phyloP scores from a whole-genome alignment of 768 basidiomycete genomes.

The Hypsizygus marmoreus region DNA sequence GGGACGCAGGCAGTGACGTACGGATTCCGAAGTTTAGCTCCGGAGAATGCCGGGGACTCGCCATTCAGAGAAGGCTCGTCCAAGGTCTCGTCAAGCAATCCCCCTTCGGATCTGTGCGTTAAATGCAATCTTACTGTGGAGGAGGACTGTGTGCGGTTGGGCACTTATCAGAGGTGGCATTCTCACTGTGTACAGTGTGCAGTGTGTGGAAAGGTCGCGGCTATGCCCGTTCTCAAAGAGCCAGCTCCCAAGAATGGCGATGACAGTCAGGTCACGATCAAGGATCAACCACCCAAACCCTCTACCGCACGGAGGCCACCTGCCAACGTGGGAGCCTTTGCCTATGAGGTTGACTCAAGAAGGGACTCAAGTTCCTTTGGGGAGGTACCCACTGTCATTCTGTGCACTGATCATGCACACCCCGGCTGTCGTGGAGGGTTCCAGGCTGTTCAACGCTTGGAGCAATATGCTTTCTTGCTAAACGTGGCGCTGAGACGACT shows the following conservation, averaged over 20 bases:
- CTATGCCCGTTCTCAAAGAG: constrained; percentile 60
- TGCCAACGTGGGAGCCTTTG: constrained; percentile 78
- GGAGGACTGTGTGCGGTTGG: constrained; percentile 94
- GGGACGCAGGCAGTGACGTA: constrained; percentile 90
- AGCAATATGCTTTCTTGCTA: constrained; percentile 96
- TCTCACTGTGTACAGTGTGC: constrained; percentile 88
- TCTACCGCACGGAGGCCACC: constrained; percentile 72
- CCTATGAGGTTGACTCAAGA: constrained; percentile 71
- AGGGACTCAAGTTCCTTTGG: constrained; percentile 73
- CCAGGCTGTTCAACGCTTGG: constrained; percentile 88
- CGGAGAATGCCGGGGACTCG: constrained; percentile 87
- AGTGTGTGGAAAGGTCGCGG: constrained; percentile 77
- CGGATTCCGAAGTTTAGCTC: constrained; percentile 90
- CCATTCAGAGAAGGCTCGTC: constrained; percentile 63
- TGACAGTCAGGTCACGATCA: constrained; percentile 40
- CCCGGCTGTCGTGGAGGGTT: constrained; percentile 73
- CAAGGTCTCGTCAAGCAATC: constrained; percentile 61
- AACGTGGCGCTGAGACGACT: constrained; percentile 93
- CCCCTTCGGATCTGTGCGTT: constrained; percentile 89
- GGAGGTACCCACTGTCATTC: constrained; percentile 69
- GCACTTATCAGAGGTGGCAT: constrained; percentile 98
- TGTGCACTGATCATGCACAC: constrained; percentile 79
- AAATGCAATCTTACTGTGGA: constrained; percentile 90
- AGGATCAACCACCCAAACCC: constrained; percentile 55
- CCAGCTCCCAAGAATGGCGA: constrained; percentile 53